Base-by-base conservation (phyloP, 441 rosid species). In the Pelargonium fulgidum region DNA sequence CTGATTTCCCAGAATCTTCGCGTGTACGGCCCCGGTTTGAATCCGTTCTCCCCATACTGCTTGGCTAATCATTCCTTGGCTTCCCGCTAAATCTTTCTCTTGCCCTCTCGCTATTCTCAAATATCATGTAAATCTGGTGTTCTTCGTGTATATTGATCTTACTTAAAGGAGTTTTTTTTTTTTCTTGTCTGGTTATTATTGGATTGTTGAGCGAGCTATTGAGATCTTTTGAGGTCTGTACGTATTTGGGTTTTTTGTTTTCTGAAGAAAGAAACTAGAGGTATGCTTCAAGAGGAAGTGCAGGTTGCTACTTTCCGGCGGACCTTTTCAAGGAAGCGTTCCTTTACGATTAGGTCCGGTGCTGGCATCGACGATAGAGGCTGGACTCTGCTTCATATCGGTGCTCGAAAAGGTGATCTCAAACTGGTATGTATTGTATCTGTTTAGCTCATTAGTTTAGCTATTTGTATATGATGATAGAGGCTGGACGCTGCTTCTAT, bases 1-100 rank as follows among this genome's bases (percentile, higher is more conserved):
- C 45, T 75, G n/a, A 20, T 76, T 59, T 77, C 64, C 63, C 83
- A 82, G 69, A 92, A 82, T 70, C 88, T 87, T 45, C 90, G 92
- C 66, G 92, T 78, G 56, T 78, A 88, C 62, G 97, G 96, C 4
- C 96, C 97, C 56, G 92, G 88, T 52, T 83, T 89, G 88, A 92
- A 92, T 87, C 96, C 96, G 3, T 89, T 84, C 74, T 73, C 85
- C 75, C 97, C 97, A 2, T 88, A 82, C 71, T 92, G 97, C 89
- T 50, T 92, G 33, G 96, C 96, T 74, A 76, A 92, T 87, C 87
- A 92, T 84, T 81, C 77, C 64, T 1, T 68, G 26, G 73, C 81
- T 68, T 84, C 89, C 75, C 88, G 89, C 73, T 83, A 86, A 84
- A 44, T 81, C 68, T 11, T 0, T 36, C 20, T 36, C 2, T 29